Conservation (phyloP, 345 rosid species). For the Linum usitatissimum region DNA sequence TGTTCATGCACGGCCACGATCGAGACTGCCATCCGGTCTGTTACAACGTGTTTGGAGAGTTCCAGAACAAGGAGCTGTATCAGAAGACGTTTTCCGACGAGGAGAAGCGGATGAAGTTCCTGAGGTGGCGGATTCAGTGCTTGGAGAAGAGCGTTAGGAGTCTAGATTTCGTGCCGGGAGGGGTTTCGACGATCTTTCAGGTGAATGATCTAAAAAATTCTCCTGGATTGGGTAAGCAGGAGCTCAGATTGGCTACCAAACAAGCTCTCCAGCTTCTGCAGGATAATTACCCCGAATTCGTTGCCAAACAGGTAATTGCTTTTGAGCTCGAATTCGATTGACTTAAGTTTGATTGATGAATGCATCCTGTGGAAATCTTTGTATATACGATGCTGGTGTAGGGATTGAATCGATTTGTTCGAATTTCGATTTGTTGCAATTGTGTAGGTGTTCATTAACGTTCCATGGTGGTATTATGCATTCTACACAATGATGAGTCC, state of each 20-base stretch:
- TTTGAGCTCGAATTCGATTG: neutral
- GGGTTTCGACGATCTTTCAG: slow-evolving; percentile 20
- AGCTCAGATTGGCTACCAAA: slow-evolving; percentile 21
- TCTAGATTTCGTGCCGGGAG: slow-evolving; percentile 19
- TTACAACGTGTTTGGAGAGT: slow-evolving; percentile 25
- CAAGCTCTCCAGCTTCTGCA: slow-evolving; percentile 21
- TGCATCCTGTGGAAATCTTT: too few relatives aligned
- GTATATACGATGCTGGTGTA: too few relatives aligned
- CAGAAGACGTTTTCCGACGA: slow-evolving; percentile 14
- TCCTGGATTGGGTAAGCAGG: slow-evolving; percentile 23
- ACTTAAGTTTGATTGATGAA: neutral
- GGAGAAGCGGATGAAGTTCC: slow-evolving; percentile 19
- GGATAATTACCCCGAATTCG: slow-evolving; percentile 29
- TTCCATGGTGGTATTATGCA: slow-evolving; percentile 26
- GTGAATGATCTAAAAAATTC: slow-evolving; percentile 26
- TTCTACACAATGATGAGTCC: slow-evolving; percentile 24
- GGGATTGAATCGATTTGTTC: too few relatives aligned
- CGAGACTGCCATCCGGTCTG: slow-evolving; percentile 25
- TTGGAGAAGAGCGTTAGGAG: slow-evolving; percentile 20
- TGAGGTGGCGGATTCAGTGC: slow-evolving; percentile 25
- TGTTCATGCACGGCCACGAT: slow-evolving; percentile 23
- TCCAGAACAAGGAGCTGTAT: slow-evolving; percentile 21
- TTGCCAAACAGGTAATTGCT: slow-evolving; percentile 22
- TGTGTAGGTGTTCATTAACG: slow-evolving; percentile 22
- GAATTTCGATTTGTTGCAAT: neutral